Evolutionary conservation across 805 yeast species (phyloP).

Genomic region (Wickerhamomyces kurtzmanii): DNA sequence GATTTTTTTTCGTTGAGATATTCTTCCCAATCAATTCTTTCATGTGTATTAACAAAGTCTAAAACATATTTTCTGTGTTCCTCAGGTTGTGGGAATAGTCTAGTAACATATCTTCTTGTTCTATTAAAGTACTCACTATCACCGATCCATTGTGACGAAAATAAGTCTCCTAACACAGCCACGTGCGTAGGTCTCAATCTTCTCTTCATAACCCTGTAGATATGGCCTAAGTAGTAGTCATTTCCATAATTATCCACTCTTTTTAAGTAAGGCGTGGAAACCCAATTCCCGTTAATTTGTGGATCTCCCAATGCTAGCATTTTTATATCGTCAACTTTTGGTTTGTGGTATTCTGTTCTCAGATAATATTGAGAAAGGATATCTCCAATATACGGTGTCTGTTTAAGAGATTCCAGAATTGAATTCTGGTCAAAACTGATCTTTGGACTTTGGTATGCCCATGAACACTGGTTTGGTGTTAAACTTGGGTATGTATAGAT

Average conservation of each 20-base stretch:
- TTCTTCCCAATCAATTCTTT: conserved; percentile 44
- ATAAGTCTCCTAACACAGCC: conserved; percentile 86
- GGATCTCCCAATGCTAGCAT: conserved; percentile 92
- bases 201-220: conserved; percentile 53
- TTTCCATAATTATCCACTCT: conserved; percentile 82
- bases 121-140: conserved; percentile 81
- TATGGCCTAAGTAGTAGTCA: conserved; percentile 82
- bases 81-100: conserved; percentile 53
- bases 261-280: conserved; percentile 57
- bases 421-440: conserved; percentile 7
- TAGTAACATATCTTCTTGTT: conserved; percentile 61
- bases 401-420: conserved; percentile 5
- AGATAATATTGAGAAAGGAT: conserved; percentile 18
- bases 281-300: conserved; percentile 87
- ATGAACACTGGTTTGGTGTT: conserved; percentile 43
- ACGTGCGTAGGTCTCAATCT: conserved; percentile 70
- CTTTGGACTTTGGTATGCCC: conserved; percentile 29
- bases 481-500: conserved; percentile 72
- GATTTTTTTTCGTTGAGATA: conserved; percentile 26
- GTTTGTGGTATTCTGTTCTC: conserved; percentile 6
- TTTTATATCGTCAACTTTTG: conserved; percentile 36
- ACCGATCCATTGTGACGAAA: conserved; percentile 90
- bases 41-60: conserved; percentile 36
- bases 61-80: conserved; percentile 39
- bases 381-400: conserved; percentile 13